Base-by-base conservation (phyloP, 805 yeast species). In the Metschnikowia peoriensis region DNA sequence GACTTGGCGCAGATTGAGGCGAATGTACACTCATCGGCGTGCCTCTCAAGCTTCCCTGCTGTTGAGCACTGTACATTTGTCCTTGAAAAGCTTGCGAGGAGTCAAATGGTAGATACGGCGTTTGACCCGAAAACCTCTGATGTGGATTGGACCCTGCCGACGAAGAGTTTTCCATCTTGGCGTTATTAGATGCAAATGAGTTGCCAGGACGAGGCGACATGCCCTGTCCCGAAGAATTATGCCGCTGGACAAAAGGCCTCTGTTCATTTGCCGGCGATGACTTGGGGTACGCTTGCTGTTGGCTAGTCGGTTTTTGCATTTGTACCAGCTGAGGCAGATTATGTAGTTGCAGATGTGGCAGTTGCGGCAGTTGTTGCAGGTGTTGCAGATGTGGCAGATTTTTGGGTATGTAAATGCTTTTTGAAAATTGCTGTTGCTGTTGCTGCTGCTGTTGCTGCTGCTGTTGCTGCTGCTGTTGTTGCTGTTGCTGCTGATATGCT, bases 1-100 rank as follows among this genome's bases (percentile, higher is more conserved):
- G 54, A 1, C 65, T 67, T 50, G 58, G 70, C 1, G 66, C 57
- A 6, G 70, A 64, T 52, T 59, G 69, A 6, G 70, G 68, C 16
- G 68, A 64, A 47, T 64, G 62, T 38, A 52, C 60, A 22, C 53
- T 54, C 35, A 56, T 54, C 38, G 58, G 63, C 22, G 63, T 59
- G 10, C 59, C 60, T 38, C 65, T 51, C 15, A 63, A 46, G 35
- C 57, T 56, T 14, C 50, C 42, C 61, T 47, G 55, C 61, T 47
- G 55, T 17, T 40, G 46, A n/a, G 44, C 41, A 22, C 39, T 46
- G 38, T 35, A 43, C 7, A 16, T 14, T 32, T 44, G 52, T n/a
- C 51, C 54, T 38, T 47, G 51, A 32, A 44, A 35, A 8, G 48
- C 49, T 37, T 51, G 51, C 48, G 51, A 22, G 3, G 48, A 22